These are phyloP conservation scores for Beta macrorhiza DNA, from an alignment of 179 eudicot species.

Conservation along the genomic window DNA sequence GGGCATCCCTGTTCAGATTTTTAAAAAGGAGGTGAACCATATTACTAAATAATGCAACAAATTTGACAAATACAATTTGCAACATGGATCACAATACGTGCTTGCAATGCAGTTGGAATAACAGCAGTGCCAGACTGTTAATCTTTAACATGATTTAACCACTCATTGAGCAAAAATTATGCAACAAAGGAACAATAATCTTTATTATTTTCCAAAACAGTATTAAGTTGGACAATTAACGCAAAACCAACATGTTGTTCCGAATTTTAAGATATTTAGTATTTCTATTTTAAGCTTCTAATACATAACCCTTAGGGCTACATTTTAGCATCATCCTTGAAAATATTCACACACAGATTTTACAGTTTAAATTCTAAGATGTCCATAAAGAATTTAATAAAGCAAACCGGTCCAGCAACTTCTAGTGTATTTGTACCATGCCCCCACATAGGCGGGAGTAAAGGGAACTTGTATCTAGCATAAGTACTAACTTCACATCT, in stretches of 20 bases:
- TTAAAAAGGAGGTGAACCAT: conserved; percentile 8
- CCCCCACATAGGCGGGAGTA: not conserved
- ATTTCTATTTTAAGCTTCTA: too few species aligned
- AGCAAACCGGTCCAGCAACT: not conserved
- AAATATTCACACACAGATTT: too few species aligned
- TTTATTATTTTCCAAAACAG: not conserved
- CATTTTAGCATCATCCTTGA: too few species aligned
- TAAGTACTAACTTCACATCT: not conserved
- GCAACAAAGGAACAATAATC: not conserved
- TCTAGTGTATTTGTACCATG: not conserved
- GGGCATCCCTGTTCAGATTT: conserved; percentile 70
- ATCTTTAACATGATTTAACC: not conserved
- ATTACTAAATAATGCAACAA: conserved; percentile 6
- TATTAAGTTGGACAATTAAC: too few species aligned
- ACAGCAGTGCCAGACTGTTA: not conserved
- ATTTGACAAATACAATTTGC: not conserved
- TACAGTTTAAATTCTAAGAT: too few species aligned
- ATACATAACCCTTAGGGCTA: too few species aligned
- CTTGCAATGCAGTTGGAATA: not conserved
- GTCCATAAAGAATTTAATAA: not conserved
- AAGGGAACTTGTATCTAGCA: not conserved
- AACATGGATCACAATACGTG: not conserved
- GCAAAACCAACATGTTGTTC: too few species aligned
- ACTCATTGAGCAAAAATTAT: not conserved
- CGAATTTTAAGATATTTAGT: too few species aligned